Percentiles rank a stretch among this genome's conserved stretches.
These are phyloP conservation scores for Aspergillus haitiensis DNA, from an alignment of 495 filamentous ascomycete genomes.

Conservation along the genomic window DNA sequence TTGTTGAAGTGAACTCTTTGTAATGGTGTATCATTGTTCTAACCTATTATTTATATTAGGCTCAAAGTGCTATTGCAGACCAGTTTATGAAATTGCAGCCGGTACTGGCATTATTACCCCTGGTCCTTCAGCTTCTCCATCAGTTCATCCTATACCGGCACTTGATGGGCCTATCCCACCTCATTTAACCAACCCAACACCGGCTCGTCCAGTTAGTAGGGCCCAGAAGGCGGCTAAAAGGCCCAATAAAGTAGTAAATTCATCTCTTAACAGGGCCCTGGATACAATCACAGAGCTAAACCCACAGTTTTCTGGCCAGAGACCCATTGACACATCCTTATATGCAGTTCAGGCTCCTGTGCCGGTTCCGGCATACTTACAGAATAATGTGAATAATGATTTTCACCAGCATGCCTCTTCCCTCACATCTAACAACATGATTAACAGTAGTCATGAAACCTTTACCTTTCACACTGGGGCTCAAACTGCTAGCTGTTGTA, in stretches of 20 bases:
- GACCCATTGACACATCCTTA: conserved; percentile 16
- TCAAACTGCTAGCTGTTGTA: conserved; percentile 30
- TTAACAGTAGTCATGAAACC: background rate
- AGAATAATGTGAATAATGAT: conserved; percentile 7
- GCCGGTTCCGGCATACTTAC: conserved; percentile 6
- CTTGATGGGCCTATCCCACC: no score
- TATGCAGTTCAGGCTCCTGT: conserved; percentile 16
- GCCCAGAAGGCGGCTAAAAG: conserved; percentile 33
- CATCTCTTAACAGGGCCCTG: conserved; percentile 34
- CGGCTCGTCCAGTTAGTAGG: conserved; percentile 18
- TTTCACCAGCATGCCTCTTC: background rate
- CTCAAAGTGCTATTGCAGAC: conserved; percentile 38
- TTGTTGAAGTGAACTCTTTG: no score
- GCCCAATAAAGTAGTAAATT: conserved; percentile 28
- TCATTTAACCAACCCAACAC: no score
- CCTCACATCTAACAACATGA: background rate
- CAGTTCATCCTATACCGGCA: no score
- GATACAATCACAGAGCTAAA: conserved; percentile 24
- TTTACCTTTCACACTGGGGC: background rate
- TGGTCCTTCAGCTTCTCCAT: no score
- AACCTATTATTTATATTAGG: conserved; percentile 26
- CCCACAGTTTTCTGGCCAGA: conserved; percentile 22
- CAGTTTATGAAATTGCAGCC: no score
- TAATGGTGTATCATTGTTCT: background rate
- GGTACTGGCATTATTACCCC: no score